Evolutionary conservation across 1,284 basidiomycete genomes (phyloP), one percentile per base, ranked within the genome.

Genomic region (Fistulinella cinereoalba): DNA sequence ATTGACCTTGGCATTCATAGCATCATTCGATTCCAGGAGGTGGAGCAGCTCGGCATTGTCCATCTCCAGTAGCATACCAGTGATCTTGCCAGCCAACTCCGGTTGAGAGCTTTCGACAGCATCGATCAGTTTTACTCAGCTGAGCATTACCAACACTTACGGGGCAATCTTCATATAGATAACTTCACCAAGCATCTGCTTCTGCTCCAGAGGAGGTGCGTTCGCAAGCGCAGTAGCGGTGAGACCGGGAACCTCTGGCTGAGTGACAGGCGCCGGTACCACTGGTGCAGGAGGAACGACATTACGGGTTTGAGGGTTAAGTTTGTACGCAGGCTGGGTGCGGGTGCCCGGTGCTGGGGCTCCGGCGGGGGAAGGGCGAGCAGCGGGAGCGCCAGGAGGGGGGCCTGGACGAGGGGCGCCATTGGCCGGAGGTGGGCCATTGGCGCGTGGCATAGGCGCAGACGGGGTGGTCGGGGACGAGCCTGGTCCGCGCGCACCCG

Each of bases 51-150:
- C 94, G 44, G 77, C 67, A 72, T 95, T 95, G 71, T 97, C 93
- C 92, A 97, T 97, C 81, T 97, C 94, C 56, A 96, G 81, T 59
- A 97, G 76, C 93, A 97, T 96, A 50, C 91, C 94, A 47, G 94
- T 97, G 68, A 97, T 97, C 80, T 97, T 97, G 55, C 94, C 94
- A 51, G 95, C 92, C 61, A 96, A 77, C 33, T 95, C 92, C 47
- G 92, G 90, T 53, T 89, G 80, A 37, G 78, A 56, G 18, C 84
- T 88, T 58, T 6, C 53, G n/a, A n/a, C n/a, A n/a, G n/a, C 18
- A 51, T 55, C 34, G 25, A 51, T 59, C 3, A 60, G 50, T 0
- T 45, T 25, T 54, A 46, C 19, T 34, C 55, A 44, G 51, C 45
- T 19, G n/a, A 43, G 46, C 21, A 50, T 23, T 25, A 46, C 15